A percentile compares a stretch with the other conserved stretches of the same genome.
These are phyloP conservation scores for Tolypocladium paradoxum DNA, from an alignment of 2,329 filamentous ascomycete species.

Conservation along the genomic window DNA sequence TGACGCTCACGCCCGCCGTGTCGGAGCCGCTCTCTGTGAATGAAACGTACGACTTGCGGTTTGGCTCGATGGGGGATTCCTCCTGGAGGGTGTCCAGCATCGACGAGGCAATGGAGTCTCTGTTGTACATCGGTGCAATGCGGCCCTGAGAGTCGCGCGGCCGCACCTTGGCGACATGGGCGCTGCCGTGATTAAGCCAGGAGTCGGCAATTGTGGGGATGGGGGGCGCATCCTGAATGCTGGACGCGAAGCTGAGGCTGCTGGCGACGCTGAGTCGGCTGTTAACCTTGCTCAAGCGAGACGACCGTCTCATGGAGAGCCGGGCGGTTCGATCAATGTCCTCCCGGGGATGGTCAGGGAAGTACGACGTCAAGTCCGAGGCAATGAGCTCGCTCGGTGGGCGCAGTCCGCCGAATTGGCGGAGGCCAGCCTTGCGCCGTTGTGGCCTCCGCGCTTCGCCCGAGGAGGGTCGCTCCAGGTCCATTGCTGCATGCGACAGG, in stretches of 20 bases:
- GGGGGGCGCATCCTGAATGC: conserved; percentile 82
- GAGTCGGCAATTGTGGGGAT: conserved; percentile 92
- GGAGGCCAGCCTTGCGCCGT: conserved; percentile 45
- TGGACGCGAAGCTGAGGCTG: conserved; percentile 86
- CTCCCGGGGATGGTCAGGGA: conserved; percentile 87
- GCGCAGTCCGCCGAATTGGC: conserved; percentile 81
- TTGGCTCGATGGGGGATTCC: conserved; percentile 75
- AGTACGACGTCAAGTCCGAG: conserved; percentile 92
- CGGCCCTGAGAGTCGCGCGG: conserved; percentile 39
- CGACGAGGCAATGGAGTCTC: conserved; percentile 82
- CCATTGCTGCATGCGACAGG: conserved; percentile 46
- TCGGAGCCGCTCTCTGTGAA: conserved; percentile 69
- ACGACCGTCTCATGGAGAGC: conserved; percentile 81
- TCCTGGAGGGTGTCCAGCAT: conserved; percentile 85
- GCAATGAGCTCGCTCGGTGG: conserved; percentile 96
- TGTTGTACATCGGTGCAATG: conserved; percentile 38
- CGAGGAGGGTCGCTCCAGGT: conserved; percentile 45
- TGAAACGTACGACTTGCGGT: conserved; percentile 93
- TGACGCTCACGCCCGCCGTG: conserved; percentile 57
- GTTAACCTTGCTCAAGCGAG: conserved; percentile 82
- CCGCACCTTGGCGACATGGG: conserved; percentile 27
- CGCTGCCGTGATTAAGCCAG: conserved; percentile 56
- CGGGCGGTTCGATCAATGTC: conserved; percentile 94
- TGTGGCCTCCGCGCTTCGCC: conserved; percentile 33
- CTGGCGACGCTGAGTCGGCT: conserved; percentile 90